Conservation (phyloP, 805 yeast genomes). For the Barnettozyma salicaria region DNA sequence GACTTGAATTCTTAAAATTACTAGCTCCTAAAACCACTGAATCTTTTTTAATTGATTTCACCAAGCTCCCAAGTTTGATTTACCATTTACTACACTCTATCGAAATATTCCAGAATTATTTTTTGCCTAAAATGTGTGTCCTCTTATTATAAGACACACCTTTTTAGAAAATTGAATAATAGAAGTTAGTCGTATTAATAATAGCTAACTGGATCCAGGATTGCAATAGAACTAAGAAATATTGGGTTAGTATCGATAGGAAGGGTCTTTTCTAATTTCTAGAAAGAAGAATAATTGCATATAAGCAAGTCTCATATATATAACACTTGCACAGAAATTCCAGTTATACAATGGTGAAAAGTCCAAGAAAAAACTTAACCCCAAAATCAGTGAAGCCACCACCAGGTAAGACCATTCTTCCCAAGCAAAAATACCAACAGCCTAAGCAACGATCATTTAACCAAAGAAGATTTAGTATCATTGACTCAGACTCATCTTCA, state of each 20-base stretch:
- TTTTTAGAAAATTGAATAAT: background rate
- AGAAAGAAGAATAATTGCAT: background rate
- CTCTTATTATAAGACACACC: slow-evolving; percentile 2
- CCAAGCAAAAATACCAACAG: slow-evolving; percentile 15
- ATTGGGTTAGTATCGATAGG: too few species aligned
- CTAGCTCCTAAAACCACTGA: too few species aligned
- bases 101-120: too few species aligned
- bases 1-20: background rate
- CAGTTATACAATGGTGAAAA: slow-evolving; percentile 5
- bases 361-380: slow-evolving; percentile 21
- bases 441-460: slow-evolving; percentile 12
- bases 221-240: too few species aligned
- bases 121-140: slow-evolving; percentile 6
- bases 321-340: background rate
- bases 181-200: too few species aligned
- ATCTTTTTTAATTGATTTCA: background rate
- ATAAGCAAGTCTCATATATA: background rate
- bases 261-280: too few species aligned
- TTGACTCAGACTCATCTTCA: slow-evolving; percentile 38
- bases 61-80: too few species aligned
- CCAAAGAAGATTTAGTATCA: slow-evolving; percentile 38
- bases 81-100: too few species aligned
- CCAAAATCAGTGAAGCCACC: slow-evolving; percentile 26
- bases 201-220: too few species aligned
- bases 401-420: slow-evolving; percentile 24